These are phyloP conservation scores for Russula abietina DNA, from an alignment of 768 basidiomycete species.

Conservation along the genomic window DNA sequence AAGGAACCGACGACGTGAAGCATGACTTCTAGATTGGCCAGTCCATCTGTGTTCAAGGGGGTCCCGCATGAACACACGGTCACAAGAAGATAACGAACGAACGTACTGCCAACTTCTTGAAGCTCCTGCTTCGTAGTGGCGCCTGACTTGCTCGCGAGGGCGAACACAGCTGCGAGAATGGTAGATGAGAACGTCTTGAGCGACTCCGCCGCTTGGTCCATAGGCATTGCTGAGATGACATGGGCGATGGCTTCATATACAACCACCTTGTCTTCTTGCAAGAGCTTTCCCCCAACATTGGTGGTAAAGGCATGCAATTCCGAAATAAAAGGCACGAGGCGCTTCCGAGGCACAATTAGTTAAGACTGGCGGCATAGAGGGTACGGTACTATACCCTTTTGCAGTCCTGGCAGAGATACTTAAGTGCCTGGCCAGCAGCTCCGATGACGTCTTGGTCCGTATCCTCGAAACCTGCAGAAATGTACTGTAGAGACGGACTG, in stretches of 20 bases:
- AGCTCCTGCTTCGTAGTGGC: conserved; percentile 66
- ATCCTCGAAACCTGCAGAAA: conserved; percentile 87
- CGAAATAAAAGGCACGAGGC: conserved; percentile 86
- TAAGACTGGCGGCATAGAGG: conserved; percentile 3
- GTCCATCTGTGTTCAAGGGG: conserved; percentile 48
- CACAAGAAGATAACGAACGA: not conserved
- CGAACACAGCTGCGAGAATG: conserved; percentile 72
- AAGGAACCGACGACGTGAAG: conserved; percentile 75
- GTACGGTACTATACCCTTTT: conserved; percentile 52
- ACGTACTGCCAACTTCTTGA: conserved; percentile 60
- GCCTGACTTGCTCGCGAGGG: conserved; percentile 47
- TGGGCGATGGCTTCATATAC: conserved; percentile 95
- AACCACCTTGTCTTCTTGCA: conserved; percentile 82
- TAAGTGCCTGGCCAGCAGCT: conserved; percentile 93
- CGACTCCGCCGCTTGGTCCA: conserved; percentile 79
- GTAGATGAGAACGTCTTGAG: conserved; percentile 84
- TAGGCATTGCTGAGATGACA: conserved; percentile 91
- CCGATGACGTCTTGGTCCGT: conserved; percentile 76
- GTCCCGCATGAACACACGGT: conserved; percentile 18
- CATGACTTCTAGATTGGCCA: conserved; percentile 94
- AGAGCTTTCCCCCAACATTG: conserved; percentile 69
- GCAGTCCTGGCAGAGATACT: conserved; percentile 96
- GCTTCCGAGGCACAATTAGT: conserved; percentile 40
- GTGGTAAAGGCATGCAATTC: conserved; percentile 85
- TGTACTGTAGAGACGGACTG: conserved; percentile 78